These are phyloP conservation scores for Rhodotorula sp. DNA, from an alignment of 1,284 basidiomycete genomes.

Conservation along the genomic window DNA sequence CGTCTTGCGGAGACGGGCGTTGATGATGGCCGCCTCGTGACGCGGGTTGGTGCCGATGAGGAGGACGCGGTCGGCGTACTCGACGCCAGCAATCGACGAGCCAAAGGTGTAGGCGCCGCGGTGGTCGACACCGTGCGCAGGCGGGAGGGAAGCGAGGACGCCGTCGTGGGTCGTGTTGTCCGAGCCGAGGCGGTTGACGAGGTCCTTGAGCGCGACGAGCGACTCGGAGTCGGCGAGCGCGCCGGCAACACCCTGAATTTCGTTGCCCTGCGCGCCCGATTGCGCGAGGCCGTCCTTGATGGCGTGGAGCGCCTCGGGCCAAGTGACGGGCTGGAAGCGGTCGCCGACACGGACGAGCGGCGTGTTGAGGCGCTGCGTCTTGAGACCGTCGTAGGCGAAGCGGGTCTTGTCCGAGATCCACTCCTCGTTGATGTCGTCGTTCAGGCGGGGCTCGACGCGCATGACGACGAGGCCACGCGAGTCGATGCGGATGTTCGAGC, in stretches of 20 bases:
- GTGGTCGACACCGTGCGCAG: slow-evolving; percentile 81
- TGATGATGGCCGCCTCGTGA: slow-evolving; percentile 95
- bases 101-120: slow-evolving; percentile 98
- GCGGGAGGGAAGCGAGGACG: slow-evolving; percentile 63
- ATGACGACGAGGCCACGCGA: slow-evolving; percentile 95
- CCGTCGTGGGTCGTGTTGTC: slow-evolving; percentile 90
- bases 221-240: slow-evolving; percentile 92
- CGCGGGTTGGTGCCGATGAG: slow-evolving; percentile 96
- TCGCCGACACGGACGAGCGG: slow-evolving; percentile 90
- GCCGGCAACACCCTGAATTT: slow-evolving; percentile 94
- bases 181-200: slow-evolving; percentile 89
- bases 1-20: slow-evolving; percentile 92
- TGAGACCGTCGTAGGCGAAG: slow-evolving; percentile 92
- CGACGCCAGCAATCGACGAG: slow-evolving; percentile 86
- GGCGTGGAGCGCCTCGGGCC: slow-evolving; percentile 85
- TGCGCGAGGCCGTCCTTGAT: slow-evolving; percentile 75
- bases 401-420: slow-evolving; percentile 99
- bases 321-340: slow-evolving; percentile 85
- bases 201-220: slow-evolving; percentile 89
- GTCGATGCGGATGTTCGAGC: slow-evolving; percentile 96
- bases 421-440: slow-evolving; percentile 99
- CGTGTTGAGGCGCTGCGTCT: slow-evolving; percentile 91
- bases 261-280: slow-evolving; percentile 85
- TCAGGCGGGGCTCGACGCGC: slow-evolving; percentile 92
- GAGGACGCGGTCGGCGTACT: slow-evolving; percentile 88